These are phyloP conservation scores for Bisporella sp. DNA, from an alignment of 2,329 filamentous ascomycete genomes.

Conservation along the genomic window DNA sequence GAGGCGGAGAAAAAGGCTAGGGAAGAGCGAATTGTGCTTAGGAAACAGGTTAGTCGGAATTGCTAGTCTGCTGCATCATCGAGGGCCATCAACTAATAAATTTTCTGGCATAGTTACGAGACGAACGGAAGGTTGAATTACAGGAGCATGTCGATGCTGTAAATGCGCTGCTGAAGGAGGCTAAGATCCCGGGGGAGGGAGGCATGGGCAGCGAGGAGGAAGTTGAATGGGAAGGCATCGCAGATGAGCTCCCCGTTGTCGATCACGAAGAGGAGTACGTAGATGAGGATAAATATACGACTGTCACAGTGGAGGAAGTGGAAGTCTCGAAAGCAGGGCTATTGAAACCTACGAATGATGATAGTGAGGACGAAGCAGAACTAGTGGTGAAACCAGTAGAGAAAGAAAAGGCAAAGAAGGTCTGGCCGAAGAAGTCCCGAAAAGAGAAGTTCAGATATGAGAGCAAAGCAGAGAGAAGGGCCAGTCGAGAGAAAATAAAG, in stretches of 20 bases:
- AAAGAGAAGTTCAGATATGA: conserved; percentile 94
- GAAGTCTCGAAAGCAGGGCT: conserved; percentile 70
- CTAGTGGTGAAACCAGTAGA: conserved; percentile 27
- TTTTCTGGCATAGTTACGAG: conserved; percentile 55
- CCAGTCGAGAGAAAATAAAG: conserved; percentile 64
- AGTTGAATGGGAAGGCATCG: conserved; percentile 60
- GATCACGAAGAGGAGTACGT: conserved; percentile 91
- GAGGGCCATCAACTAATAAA: neutral
- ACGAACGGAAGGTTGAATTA: conserved; percentile 75
- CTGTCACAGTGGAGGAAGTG: conserved; percentile 87
- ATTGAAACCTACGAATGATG: conserved; percentile 40
- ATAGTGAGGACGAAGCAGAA: conserved; percentile 28
- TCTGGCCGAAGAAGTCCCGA: conserved; percentile 60
- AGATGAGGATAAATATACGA: conserved; percentile 93
- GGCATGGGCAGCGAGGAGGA: conserved; percentile 34
- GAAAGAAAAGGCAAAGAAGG: conserved; percentile 36
- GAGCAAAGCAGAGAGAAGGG: conserved; percentile 74
- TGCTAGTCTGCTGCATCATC: too few relatives aligned
- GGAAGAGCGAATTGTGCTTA: conserved; percentile 65
- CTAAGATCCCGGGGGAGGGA: conserved; percentile 29
- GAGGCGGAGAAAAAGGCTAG: conserved; percentile 69
- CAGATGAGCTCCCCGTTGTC: conserved; percentile 38
- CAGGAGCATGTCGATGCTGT: conserved; percentile 76
- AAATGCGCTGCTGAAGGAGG: conserved; percentile 41
- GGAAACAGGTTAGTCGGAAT: conserved; percentile 60